Evolutionary conservation across 345 rosid species (phyloP), one percentile per base, ranked within the genome.

Genomic region (Citrus maxima): DNA sequence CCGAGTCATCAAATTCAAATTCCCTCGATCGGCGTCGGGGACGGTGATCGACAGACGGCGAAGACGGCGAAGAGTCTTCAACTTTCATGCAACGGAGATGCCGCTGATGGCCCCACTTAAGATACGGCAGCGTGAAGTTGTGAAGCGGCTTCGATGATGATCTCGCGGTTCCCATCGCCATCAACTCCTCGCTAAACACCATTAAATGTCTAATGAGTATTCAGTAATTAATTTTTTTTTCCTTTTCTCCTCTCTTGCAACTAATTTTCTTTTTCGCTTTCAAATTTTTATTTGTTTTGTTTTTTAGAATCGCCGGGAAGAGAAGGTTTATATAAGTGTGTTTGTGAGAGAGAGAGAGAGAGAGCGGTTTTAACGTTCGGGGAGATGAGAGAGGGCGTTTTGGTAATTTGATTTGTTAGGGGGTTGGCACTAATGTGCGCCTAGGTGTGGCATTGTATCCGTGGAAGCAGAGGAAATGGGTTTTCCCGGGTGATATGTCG

Each of bases 81-180:
- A 68, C 54, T 62, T 87, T 89, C 85, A 83, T 77, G 76, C 94
- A 88, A 58, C 85, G 79, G 14, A 89, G 80, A 72, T 80, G 65
- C 25, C 80, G 74, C 84, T 86, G 91, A 66, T 58, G 70, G 1
- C 91, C 91, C 91, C 93, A 91, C 82, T 84, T 82, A 62, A 89
- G 85, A 55, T 81, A 81, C 34, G 91, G 87, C 63, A 91, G 79
- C 25, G 82, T 67, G 87, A 88, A 87, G 82, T 86, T 89, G 84
- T 82, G 86, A 28, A 86, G 89, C 69, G 66, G 82, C 80, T 87
- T 89, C 18, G 74, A 70, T 72, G 64, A 73, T 64, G 92, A 83
- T 86, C 92, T 84, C 88, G 86, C 89, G 27, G 78, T 81, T 32
- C 79, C 85, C 89, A 73, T 86, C 79, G 83, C 81, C 88, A 80